Evolutionary conservation across 495 filamentous ascomycete genomes (phyloP).

Genomic region (Neurospora sp.): DNA sequence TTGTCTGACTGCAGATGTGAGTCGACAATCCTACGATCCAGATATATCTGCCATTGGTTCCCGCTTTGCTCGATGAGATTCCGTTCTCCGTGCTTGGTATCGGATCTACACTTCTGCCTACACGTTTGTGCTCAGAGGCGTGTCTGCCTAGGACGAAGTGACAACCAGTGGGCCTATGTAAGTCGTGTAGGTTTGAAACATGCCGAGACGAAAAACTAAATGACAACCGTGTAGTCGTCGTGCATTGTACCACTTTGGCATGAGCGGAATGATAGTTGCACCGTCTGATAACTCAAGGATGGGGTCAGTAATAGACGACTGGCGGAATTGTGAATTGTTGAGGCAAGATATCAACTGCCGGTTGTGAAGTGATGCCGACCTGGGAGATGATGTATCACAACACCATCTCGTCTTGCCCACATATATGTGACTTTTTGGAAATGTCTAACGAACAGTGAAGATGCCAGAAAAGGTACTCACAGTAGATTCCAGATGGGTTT

Average conservation of each 20-base stretch:
- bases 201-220: not conserved
- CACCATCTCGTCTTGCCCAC: not conserved
- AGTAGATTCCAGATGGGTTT: not conserved
- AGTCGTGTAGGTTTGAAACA: not conserved
- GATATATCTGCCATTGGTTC: not conserved
- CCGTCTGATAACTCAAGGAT: not conserved
- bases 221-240: not conserved
- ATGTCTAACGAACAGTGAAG: not conserved
- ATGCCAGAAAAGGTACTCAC: not conserved
- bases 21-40: not conserved
- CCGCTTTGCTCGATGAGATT: not conserved
- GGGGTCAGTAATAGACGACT: not conserved
- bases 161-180: not conserved
- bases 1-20: not conserved
- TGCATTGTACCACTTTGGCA: not conserved
- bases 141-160: not conserved
- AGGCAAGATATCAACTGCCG: not conserved
- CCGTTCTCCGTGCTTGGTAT: not conserved
- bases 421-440: not conserved
- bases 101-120: not conserved
- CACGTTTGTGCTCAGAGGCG: not conserved
- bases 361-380: not conserved
- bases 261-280: not conserved
- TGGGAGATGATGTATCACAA: not conserved
- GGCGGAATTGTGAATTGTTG: not conserved